phyloP scores from a whole-genome alignment of 768 basidiomycete genomes.

The Kwoniella botswanensis region DNA sequence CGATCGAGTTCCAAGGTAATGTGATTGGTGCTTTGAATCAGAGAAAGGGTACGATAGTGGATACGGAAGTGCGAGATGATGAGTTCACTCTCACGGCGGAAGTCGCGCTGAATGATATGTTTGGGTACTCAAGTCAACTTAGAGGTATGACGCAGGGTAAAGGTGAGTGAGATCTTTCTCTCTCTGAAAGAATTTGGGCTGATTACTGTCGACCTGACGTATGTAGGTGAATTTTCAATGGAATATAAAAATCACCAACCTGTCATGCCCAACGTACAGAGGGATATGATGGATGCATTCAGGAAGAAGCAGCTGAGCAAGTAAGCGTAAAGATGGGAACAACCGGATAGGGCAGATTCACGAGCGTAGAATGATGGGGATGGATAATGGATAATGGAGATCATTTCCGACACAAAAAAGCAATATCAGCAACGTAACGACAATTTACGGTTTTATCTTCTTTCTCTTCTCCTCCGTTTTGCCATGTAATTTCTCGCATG shows the following conservation, averaged over 20 bases:
- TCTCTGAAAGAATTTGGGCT: too few species aligned
- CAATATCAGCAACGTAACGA: neutral
- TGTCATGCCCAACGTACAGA: conserved; percentile 83
- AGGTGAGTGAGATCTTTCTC: conserved; percentile 68
- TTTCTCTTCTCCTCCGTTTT: neutral
- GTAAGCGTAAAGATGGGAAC: conserved; percentile 3
- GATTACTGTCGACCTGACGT: too few species aligned
- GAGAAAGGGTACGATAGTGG: conserved; percentile 88
- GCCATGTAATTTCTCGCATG: neutral
- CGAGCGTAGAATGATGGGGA: too few species aligned
- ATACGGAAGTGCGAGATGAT: conserved; percentile 95
- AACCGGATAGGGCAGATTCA: too few species aligned
- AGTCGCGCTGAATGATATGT: conserved; percentile 97
- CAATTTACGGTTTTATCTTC: neutral
- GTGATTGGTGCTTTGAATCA: conserved; percentile 95
- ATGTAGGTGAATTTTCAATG: conserved; percentile 62
- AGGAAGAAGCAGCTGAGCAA: conserved; percentile 69
- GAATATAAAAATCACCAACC: conserved; percentile 77
- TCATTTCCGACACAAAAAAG: neutral
- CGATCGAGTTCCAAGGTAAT: conserved; percentile 87
- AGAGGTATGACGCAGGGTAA: conserved; percentile 96
- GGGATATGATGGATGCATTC: conserved; percentile 84
- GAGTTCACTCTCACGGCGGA: conserved; percentile 92
- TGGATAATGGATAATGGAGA: too few species aligned
- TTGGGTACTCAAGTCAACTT: conserved; percentile 90